A percentile compares a stretch with the other conserved stretches of the same genome.
Conservation (phyloP, 192 early-diverging fungal species). For the Linnemannia exigua region DNA sequence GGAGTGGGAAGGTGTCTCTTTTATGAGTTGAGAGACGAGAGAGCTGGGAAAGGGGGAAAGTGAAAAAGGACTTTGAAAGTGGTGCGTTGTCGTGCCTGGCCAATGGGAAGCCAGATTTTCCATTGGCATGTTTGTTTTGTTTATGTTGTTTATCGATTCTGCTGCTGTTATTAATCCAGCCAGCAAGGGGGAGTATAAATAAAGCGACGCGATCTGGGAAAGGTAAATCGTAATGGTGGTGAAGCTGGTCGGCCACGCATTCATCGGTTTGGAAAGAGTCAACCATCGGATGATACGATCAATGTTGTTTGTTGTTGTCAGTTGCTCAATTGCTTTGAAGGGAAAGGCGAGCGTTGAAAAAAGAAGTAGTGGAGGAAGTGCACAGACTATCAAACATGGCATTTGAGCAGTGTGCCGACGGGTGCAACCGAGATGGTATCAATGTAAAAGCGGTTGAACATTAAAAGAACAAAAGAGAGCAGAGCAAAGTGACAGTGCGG, state of each 20-base stretch:
- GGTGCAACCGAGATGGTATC: background rate
- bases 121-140: background rate
- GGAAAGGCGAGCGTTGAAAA: background rate
- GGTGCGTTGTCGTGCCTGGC: slow-evolving; percentile 19
- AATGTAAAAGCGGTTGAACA: background rate
- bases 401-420: background rate
- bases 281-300: slow-evolving; percentile 2
- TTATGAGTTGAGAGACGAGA: background rate
- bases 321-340: background rate
- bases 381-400: background rate
- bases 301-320: background rate
- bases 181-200: background rate
- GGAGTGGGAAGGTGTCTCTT: background rate
- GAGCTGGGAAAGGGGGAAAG: background rate
- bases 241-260: background rate
- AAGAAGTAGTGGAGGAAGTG: background rate
- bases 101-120: slow-evolving; percentile 13
- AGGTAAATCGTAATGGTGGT: background rate
- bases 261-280: background rate
- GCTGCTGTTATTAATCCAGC: background rate
- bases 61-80: slow-evolving; percentile 27
- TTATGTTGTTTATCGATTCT: background rate
- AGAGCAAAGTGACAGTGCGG: background rate
- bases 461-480: background rate
- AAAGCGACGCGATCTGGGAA: background rate